A percentile compares a stretch with the other conserved stretches of the same genome.
Evolutionary conservation across 2,329 filamentous ascomycete species (phyloP).

Genomic region (Rhinocladiella similis): DNA sequence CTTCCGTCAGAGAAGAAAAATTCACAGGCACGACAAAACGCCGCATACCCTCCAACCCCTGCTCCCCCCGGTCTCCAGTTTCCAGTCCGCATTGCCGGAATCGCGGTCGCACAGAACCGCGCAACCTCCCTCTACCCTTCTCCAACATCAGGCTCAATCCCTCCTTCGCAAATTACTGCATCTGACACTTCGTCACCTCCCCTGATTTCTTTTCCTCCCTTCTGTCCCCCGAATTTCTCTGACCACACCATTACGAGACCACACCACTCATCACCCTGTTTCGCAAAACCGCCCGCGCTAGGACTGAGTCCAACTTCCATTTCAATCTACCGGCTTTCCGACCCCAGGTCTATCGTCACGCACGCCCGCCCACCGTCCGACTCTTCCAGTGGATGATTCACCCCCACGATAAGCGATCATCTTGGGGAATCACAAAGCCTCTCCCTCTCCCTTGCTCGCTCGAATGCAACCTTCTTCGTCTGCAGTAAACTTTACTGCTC

Average conservation of each 20-base stretch:
- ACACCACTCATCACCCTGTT: conserved; percentile 3
- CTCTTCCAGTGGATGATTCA: conserved; percentile 23
- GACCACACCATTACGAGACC: conserved; percentile 22
- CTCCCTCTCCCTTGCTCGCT: conserved; percentile 14
- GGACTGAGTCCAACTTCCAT: conserved; percentile 10
- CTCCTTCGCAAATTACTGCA: conserved; percentile 10
- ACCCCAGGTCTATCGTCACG: conserved; percentile 26
- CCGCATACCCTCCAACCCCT: conserved; percentile 14
- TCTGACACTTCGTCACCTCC: conserved; percentile 10
- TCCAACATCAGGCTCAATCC: conserved; percentile 5
- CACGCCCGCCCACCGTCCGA: neutral
- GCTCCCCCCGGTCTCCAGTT: conserved; percentile 26
- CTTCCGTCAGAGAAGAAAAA: conserved; percentile 14
- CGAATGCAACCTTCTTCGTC: conserved; percentile 32
- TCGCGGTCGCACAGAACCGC: conserved; percentile 1
- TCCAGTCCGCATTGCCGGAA: conserved; percentile 25
- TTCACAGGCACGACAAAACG: conserved; percentile 5
- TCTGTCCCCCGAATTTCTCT: conserved; percentile 15
- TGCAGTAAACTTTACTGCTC: conserved; percentile 30
- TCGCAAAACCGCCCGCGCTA: conserved; percentile 19
- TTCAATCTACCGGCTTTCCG: conserved; percentile 20
- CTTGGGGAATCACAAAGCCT: conserved; percentile 20
- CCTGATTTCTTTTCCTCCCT: neutral
- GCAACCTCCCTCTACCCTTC: neutral
- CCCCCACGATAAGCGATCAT: conserved; percentile 30